Base-by-base conservation (phyloP, 768 basidiomycete species). In the Suillus occidentalis region DNA sequence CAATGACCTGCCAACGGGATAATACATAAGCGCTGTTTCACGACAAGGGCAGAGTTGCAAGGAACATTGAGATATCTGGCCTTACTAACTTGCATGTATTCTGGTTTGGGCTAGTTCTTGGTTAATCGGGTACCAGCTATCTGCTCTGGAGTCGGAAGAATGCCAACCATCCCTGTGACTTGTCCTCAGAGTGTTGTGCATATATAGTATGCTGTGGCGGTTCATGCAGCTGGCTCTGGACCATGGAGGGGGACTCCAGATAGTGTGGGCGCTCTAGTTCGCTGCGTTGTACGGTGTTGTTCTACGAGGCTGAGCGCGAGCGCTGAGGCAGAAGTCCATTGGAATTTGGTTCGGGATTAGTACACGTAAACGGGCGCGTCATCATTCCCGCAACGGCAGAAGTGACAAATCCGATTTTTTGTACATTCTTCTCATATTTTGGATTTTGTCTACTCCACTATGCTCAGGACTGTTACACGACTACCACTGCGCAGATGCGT, bases 381-480 rank as follows among this genome's bases (percentile, higher is more conserved):
- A 58, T 58, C 37, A 53, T 10, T 18, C 31, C 31, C 31, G 31
- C 31, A 31, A 31, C 31, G 31, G 31, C 31, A 10, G 31, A 34
- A 39, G 39, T 59, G 57, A 59, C 58, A 59, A 59, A 59, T 59
- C 18, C 58, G 6, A 59, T 10, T 25, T 59, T 59, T 55, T 34
- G 53, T 18, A 2, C 34, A 36, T 42, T 42, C 25, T 20, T 28
- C 57, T 20, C 25, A 18, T 16, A 58, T 25, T 39, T 25, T 37
- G 16, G 3, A 12, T 42, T 31, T 43, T 42, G 12, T 42, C 40
- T 42, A 6, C 25, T 18, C 12, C 25, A 59, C 28, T 42, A 89
- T 89, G 87, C 81, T 89, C 70, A 77, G 84, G 67, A 80, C 83
- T 66, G 75, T 87, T 20, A 76, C 84, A 70, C 84, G 82, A 77